Base-by-base conservation (phyloP, 768 basidiomycete genomes). In the Pleurotus platypus region DNA sequence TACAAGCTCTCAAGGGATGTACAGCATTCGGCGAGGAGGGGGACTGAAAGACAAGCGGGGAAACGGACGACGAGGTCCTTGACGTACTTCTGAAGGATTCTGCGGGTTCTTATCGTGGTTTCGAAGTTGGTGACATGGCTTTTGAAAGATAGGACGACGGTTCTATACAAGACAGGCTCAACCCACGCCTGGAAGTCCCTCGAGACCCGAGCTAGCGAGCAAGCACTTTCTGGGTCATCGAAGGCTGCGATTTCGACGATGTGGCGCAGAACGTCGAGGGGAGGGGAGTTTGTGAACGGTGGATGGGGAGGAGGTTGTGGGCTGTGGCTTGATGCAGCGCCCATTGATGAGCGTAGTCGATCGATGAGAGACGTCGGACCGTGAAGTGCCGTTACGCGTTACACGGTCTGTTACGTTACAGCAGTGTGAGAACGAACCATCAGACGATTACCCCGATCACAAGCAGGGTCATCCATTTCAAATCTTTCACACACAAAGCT, bases 241-340 rank as follows among this genome's bases (percentile, higher is more conserved):
- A 4, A 22, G 24, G 51, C 51, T 1, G 51, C 51, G 35, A 53
- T n/a, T 26, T 53, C 51, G 51, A 53, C 16, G 15, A 53, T 53
- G 18, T 13, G 20, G 15, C 51, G 51, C 8, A 42, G 37, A 15
- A 42, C 16, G 38, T 39, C 37, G 37, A 8, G 8, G 38, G 49
- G 49, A n/a, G 49, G 16, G 18, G 37, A 20, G 20, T 4, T 7
- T 16, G 35, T 12, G 30, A 30, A 26, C 24, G 22, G 22, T 24
- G 22, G 22, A 24, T 18, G 48, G 13, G 18, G 5, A 22, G 9
- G 2, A 11, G 46, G 46, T 22, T 16, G 46, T 12, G 16, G 24
- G 24, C 24, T 26, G 24, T n/a, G 49, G 49, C 20, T 22, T 45
- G 20, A 6, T 12, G 27, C 15, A 50, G 49, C 26, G 49, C 49